Evolutionary conservation across 441 rosid species (phyloP), one percentile per base, ranked within the genome.

Genomic region (Biscutella laevigata): DNA sequence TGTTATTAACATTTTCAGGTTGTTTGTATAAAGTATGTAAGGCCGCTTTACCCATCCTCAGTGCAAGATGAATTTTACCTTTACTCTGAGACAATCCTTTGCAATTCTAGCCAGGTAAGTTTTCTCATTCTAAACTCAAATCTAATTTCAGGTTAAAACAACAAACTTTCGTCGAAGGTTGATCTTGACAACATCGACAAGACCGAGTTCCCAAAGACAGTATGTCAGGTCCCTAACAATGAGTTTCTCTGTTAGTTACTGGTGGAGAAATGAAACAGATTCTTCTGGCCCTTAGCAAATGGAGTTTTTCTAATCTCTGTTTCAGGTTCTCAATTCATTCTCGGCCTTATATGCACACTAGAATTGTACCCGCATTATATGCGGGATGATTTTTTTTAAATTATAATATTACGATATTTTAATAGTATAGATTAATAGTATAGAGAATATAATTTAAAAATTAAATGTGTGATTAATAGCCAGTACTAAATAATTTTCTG

Each of bases 161-260:
- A n/a, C 36, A 27, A 28, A 36, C 30, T 61, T 17, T 59, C 15
- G 64, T 46, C 80, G 72, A 66, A 91, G 98, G 98, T 91, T 69
- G 95, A 91, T 73, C 80, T 91, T 11, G 98, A 91, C 77, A 77
- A 71, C 66, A 74, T 85, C 16, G 83, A 85, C 22, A 72, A 76
- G 47, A 59, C 21, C 29, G 60, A 74, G 57, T 88, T 78, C 56
- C 88, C 94, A 16, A 78, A 76, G 73, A 66, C 78, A 16, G 44
- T 5, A 91, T 21, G 96, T 91, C 39, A 76, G 91, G 53, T 88
- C 96, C 37, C 74, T 91, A 41, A 80, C 96, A 0, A 38, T 76
- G 14, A 91, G 98, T 71, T 64, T 91, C 30, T 91, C 98, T 0
- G 96, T 88, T 61, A 86, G 94, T 78, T 91, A 79, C 68, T 91